A percentile compares a stretch with the other conserved stretches of the same genome.
These are phyloP conservation scores for Trypethelium eluteriae DNA, from an alignment of 495 filamentous ascomycete genomes.

Conservation along the genomic window DNA sequence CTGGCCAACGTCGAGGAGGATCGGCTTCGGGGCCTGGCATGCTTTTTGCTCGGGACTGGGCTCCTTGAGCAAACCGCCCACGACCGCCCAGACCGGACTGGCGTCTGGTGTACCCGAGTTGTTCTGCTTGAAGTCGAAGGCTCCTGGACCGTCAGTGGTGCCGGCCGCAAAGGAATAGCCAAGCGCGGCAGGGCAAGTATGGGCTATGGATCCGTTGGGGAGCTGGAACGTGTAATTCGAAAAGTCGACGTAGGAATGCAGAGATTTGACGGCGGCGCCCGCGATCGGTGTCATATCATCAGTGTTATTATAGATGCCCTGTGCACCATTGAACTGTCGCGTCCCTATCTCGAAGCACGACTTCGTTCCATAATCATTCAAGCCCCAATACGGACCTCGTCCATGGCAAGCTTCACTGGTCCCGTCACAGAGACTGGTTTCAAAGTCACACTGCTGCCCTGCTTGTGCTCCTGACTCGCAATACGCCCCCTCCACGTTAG, in stretches of 20 bases:
- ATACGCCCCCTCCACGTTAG: constrained; percentile 68
- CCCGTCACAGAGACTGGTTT: constrained; percentile 57
- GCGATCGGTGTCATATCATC: constrained; percentile 27
- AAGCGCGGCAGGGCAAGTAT: constrained; percentile 83
- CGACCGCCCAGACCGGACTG: constrained; percentile 76
- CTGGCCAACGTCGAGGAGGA: constrained; percentile 84
- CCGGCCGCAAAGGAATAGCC: constrained; percentile 93
- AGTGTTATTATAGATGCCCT: constrained; percentile 25
- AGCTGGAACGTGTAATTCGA: constrained; percentile 64
- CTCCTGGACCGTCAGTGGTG: constrained; percentile 87
- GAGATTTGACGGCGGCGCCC: constrained; percentile 31
- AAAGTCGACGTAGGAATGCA: constrained; percentile 45
- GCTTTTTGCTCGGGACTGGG: constrained; percentile 63
- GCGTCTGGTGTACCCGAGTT: constrained; percentile 61
- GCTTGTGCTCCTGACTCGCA: constrained; percentile 36
- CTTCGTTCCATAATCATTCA: constrained; percentile 37
- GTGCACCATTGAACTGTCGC: constrained; percentile 33
- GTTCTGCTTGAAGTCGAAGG: constrained; percentile 92
- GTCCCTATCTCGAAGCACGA: constrained; percentile 39
- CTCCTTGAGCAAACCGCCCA: constrained; percentile 61
- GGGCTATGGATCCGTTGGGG: constrained; percentile 62
- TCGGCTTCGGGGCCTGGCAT: constrained; percentile 80
- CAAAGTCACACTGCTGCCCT: constrained; percentile 34
- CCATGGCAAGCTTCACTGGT: constrained; percentile 73
- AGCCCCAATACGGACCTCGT: constrained; percentile 71